Conservation (phyloP, 441 rosid species). For the Arabidopsis lyrata region DNA sequence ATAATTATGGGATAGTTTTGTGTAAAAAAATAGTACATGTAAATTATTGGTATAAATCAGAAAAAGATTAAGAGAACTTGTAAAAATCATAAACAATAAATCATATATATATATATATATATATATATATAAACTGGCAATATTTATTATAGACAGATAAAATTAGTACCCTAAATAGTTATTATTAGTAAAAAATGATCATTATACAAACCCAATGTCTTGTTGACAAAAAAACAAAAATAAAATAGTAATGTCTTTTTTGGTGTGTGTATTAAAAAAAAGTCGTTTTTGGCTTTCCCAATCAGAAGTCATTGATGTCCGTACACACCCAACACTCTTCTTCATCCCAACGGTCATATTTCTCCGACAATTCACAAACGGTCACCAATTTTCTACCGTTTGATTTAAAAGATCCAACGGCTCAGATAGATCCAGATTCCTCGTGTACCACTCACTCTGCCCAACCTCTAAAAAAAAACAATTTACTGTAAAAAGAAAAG, state of each 20-base stretch:
- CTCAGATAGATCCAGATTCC: slow-evolving; percentile 34
- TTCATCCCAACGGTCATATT: slow-evolving; percentile 87
- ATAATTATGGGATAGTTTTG: neutral
- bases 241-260: slow-evolving; percentile 8
- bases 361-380: slow-evolving; percentile 86
- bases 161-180: slow-evolving; percentile 25
- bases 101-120: neutral
- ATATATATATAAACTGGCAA: too few species aligned
- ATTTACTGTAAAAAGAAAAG: slow-evolving; percentile 46
- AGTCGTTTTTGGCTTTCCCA: slow-evolving; percentile 34
- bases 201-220: neutral
- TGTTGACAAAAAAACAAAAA: slow-evolving; percentile 22
- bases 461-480: slow-evolving; percentile 37
- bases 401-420: slow-evolving; percentile 66
- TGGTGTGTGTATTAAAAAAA: slow-evolving; percentile 9
- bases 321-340: slow-evolving; percentile 62
- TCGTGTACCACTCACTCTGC: slow-evolving; percentile 53
- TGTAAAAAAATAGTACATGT: neutral
- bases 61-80: neutral
- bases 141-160: slow-evolving; percentile 11
- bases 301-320: slow-evolving; percentile 49
- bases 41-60: neutral
- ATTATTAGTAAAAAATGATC: slow-evolving; percentile 9
- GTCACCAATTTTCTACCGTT: slow-evolving; percentile 68
- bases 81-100: neutral